Percentiles rank a stretch among this genome's conserved stretches.
Evolutionary conservation across 768 basidiomycete genomes (phyloP).

Genomic region (Suillus lakei): DNA sequence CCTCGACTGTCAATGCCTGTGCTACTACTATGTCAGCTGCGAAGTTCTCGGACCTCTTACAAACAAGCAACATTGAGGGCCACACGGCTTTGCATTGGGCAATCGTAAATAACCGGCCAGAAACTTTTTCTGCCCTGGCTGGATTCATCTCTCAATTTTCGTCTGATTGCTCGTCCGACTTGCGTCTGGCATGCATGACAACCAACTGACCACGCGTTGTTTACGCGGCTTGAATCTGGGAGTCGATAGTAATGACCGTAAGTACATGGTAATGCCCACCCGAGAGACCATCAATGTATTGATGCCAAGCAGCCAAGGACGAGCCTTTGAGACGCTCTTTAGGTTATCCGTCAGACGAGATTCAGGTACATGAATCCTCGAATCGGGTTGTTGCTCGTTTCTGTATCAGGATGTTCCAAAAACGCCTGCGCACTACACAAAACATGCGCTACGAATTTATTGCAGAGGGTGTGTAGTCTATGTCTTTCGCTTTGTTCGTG

Average conservation of each 20-base stretch:
- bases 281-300: too few relatives aligned
- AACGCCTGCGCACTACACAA: too few relatives aligned
- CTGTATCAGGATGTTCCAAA: too few relatives aligned
- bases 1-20: background rate
- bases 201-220: background rate
- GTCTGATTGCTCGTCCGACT: background rate
- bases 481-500: too few relatives aligned
- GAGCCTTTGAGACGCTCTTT: background rate
- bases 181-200: background rate
- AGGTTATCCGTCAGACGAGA: background rate
- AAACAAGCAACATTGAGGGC: background rate
- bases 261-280: background rate
- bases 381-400: too few relatives aligned
- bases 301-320: background rate
- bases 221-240: background rate
- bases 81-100: background rate
- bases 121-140: background rate
- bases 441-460: too few relatives aligned
- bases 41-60: background rate
- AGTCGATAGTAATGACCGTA: background rate
- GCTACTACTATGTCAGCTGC: background rate
- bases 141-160: background rate
- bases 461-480: too few relatives aligned
- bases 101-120: background rate
- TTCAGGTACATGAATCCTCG: too few relatives aligned